Conservation (phyloP, 1,284 basidiomycete species). For the Fistulina hepatica region DNA sequence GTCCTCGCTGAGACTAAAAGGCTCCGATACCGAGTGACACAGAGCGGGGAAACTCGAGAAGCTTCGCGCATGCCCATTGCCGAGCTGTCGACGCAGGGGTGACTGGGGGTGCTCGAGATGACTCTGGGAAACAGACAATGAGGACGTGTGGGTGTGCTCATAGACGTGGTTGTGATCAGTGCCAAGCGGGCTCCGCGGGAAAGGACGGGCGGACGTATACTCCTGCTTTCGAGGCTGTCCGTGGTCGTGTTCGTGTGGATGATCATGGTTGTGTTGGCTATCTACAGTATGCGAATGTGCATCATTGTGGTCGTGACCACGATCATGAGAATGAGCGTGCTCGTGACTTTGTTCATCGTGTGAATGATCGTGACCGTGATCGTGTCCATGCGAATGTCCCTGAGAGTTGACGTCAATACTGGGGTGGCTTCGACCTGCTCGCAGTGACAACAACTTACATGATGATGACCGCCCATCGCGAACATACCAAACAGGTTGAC, state of each 20-base stretch:
- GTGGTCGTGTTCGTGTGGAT: constrained; percentile 16
- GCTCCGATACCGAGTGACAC: no score
- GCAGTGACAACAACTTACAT: constrained; percentile 15
- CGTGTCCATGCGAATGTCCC: constrained; percentile 23
- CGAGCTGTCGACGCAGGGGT: not conserved
- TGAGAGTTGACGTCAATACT: constrained; percentile 3
- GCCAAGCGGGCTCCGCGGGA: constrained; percentile 12
- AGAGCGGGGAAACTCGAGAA: no score
- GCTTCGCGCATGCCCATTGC: no score
- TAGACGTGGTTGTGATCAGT: constrained; percentile 16
- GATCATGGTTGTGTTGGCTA: constrained; percentile 16
- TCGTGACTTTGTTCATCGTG: constrained; percentile 11
- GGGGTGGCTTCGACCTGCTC: constrained; percentile 7
- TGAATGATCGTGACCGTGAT: constrained; percentile 24
- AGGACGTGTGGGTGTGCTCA: constrained; percentile 16
- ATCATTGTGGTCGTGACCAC: constrained; percentile 10
- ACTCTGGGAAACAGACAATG: constrained; percentile 4
- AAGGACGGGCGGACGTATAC: constrained; percentile 2
- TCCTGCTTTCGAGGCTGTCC: constrained; percentile 4
- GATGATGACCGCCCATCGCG: constrained; percentile 76
- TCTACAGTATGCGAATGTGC: constrained; percentile 19
- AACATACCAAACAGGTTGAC: constrained; percentile 99
- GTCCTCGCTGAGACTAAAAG: no score
- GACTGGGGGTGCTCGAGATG: not conserved
- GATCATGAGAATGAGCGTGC: constrained; percentile 10